These are phyloP conservation scores for Ascodesmis nigricans DNA, from an alignment of 495 filamentous ascomycete genomes.

Conservation along the genomic window DNA sequence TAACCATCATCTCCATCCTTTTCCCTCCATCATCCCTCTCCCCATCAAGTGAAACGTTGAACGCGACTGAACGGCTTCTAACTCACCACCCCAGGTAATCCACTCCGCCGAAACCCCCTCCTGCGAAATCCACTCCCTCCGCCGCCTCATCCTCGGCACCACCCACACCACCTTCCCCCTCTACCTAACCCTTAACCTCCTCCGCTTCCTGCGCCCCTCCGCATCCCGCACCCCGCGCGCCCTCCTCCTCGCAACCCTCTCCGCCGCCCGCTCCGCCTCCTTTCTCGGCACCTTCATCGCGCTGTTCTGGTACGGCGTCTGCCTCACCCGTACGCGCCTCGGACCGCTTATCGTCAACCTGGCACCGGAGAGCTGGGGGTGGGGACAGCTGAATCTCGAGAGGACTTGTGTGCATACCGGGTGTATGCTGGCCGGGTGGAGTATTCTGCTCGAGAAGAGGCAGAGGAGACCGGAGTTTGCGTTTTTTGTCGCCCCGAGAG, in stretches of 20 bases:
- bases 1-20: no score
- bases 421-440: constrained; percentile 68
- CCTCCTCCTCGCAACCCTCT: constrained; percentile 30
- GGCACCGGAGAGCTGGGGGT: no score
- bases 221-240: constrained; percentile 29
- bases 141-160: constrained; percentile 39
- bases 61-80: no score
- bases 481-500: constrained; percentile 69
- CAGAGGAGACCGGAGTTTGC: constrained; percentile 54
- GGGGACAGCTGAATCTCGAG: constrained; percentile 28
- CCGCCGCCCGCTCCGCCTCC: constrained; percentile 49
- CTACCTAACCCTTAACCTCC: constrained; percentile 58
- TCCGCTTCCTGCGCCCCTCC: constrained; percentile 35
- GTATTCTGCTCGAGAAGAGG: constrained; percentile 50
- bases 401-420: constrained; percentile 56
- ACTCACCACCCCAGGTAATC: constrained; percentile 42
- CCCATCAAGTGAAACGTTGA: no score
- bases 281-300: constrained; percentile 68
- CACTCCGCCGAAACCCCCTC: constrained; percentile 58
- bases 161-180: constrained; percentile 58
- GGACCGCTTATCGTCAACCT: constrained; percentile 37
- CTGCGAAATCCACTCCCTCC: constrained; percentile 59
- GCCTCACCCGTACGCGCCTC: constrained; percentile 56
- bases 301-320: constrained; percentile 76
- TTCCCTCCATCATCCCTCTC: no score